phyloP scores from a whole-genome alignment of 1,284 basidiomycete species.

The Meripilus lineatus region DNA sequence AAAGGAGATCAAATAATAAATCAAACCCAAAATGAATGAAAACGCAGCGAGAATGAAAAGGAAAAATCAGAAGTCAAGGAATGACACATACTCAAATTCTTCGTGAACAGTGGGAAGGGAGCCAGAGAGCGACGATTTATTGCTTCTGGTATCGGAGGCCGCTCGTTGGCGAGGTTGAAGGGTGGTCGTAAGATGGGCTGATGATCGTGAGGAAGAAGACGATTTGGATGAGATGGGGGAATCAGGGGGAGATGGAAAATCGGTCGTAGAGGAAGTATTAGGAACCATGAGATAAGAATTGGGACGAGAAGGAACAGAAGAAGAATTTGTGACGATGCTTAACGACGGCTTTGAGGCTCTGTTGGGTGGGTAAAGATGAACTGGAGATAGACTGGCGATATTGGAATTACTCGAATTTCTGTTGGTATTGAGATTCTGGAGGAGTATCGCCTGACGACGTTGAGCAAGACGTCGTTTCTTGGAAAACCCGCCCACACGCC shows the following conservation, averaged over 20 bases:
- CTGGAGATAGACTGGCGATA: too few relatives aligned
- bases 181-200: background rate
- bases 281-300: background rate
- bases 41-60: conserved; percentile 1
- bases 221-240: background rate
- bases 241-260: background rate
- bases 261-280: background rate
- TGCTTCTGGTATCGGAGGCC: background rate
- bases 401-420: background rate
- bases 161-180: background rate
- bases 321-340: conserved; percentile 4
- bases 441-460: conserved; percentile 13
- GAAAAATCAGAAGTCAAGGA: conserved; percentile 18
- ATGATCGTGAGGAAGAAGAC: background rate
- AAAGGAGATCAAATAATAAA: conserved; percentile 1
- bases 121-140: conserved; percentile 9
- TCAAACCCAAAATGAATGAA: conserved; percentile 1
- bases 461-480: conserved; percentile 17
- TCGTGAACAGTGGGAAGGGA: conserved; percentile 25
- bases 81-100: conserved; percentile 26
- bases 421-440: conserved; percentile 10
- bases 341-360: conserved; percentile 7
- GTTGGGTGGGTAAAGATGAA: too few relatives aligned
- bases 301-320: conserved; percentile 4
- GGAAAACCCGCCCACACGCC: conserved; percentile 18